Percentiles rank a stretch among this genome's conserved stretches.
Conservation (phyloP, 257 asterid species). For the Buddleja alternifolia region DNA sequence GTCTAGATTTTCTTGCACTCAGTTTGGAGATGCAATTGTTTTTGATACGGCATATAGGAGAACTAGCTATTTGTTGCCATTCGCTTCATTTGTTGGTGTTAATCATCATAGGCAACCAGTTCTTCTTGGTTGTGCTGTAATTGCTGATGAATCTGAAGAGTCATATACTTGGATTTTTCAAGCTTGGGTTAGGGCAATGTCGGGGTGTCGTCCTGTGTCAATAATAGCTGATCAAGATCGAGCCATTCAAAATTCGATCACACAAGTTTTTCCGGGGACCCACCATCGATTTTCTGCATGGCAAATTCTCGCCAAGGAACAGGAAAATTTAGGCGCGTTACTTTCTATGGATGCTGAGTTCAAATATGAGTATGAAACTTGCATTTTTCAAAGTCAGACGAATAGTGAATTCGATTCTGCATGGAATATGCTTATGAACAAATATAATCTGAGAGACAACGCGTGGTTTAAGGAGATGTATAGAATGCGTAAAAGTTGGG, state of each 20-base stretch:
- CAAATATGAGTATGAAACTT: constrained; percentile 61
- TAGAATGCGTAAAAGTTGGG: constrained; percentile 65
- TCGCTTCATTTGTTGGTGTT: constrained; percentile 65
- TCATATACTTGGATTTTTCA: constrained; percentile 70
- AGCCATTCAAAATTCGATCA: constrained; percentile 50
- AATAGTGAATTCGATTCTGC: constrained; percentile 62
- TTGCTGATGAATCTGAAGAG: constrained; percentile 73
- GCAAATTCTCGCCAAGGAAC: constrained; percentile 56
- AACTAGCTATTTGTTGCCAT: constrained; percentile 45
- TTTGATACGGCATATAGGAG: constrained; percentile 63
- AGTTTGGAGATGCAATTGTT: constrained; percentile 66
- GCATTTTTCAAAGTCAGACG: constrained; percentile 57
- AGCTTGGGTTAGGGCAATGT: constrained; percentile 64
- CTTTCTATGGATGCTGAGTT: constrained; percentile 55
- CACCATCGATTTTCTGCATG: constrained; percentile 64
- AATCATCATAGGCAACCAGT: constrained; percentile 71
- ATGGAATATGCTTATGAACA: constrained; percentile 59
- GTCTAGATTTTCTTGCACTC: constrained; percentile 60
- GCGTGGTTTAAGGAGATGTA: constrained; percentile 66
- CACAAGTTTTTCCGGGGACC: constrained; percentile 53
- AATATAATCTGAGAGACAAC: constrained; percentile 51
- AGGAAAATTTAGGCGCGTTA: constrained; percentile 50
- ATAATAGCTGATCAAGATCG: constrained; percentile 68
- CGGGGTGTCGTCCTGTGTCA: constrained; percentile 56
- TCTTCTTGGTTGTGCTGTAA: constrained; percentile 69